A percentile compares a stretch with the other conserved stretches of the same genome.
These are phyloP conservation scores for Acacia melanoxylon DNA, from an alignment of 306 rosid genomes.

Conservation along the genomic window DNA sequence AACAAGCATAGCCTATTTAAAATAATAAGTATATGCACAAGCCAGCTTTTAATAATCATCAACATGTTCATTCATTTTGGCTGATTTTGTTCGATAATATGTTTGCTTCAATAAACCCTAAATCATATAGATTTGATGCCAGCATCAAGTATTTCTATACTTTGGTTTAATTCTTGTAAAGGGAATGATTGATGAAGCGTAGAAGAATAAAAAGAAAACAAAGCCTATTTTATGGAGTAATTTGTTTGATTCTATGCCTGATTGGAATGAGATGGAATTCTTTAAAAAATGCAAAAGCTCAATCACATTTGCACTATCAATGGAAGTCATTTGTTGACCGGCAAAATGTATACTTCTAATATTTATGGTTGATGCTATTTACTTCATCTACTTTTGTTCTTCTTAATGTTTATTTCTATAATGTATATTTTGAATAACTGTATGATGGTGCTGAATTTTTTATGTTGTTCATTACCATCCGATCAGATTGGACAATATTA, in stretches of 20 bases:
- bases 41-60: too few relatives aligned
- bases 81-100: too few relatives aligned
- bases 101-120: too few relatives aligned
- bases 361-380: constrained; percentile 16
- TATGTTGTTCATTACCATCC: too few relatives aligned
- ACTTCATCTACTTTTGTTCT: neutral
- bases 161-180: constrained; percentile 6
- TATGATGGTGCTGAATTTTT: too few relatives aligned
- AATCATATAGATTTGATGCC: too few relatives aligned
- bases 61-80: too few relatives aligned
- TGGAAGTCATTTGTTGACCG: constrained; percentile 92
- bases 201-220: constrained; percentile 62
- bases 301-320: constrained; percentile 95
- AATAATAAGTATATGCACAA: too few relatives aligned
- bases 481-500: too few relatives aligned
- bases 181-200: constrained; percentile 87
- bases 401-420: too few relatives aligned
- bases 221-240: constrained; percentile 78
- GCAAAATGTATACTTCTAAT: constrained; percentile 67
- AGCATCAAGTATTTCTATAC: too few relatives aligned
- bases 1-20: neutral
- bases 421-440: too few relatives aligned
- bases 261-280: constrained; percentile 87
- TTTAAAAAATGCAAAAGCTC: constrained; percentile 97
- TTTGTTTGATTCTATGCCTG: constrained; percentile 77